Evolutionary conservation across 2,329 filamentous ascomycete species (phyloP).

Genomic region (Ploettnerulaceae sp.): DNA sequence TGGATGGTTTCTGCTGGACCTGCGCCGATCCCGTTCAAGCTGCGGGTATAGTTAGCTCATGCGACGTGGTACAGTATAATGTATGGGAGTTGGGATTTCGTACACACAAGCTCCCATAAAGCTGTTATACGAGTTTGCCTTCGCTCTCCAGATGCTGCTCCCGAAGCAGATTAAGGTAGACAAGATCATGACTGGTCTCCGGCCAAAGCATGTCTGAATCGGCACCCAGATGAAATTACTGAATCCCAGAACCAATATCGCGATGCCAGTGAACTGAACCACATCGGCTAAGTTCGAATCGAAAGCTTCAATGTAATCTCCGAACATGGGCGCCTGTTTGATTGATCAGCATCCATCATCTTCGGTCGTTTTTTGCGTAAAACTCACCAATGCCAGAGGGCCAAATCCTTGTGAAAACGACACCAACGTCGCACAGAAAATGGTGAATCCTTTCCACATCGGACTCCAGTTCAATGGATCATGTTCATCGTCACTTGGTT

Average conservation of each 20-base stretch:
- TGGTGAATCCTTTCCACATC: constrained; percentile 41
- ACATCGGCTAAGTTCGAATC: constrained; percentile 48
- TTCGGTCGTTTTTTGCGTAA: background rate
- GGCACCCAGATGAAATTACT: constrained; percentile 51
- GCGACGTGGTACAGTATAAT: background rate
- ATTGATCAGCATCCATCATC: background rate
- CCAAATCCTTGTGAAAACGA: constrained; percentile 41
- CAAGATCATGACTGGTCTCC: constrained; percentile 44
- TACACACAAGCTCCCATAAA: constrained; percentile 58
- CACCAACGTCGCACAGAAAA: constrained; percentile 35
- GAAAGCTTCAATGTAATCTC: constrained; percentile 51
- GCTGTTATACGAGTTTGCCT: constrained; percentile 51
- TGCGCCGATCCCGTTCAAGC: constrained; percentile 56
- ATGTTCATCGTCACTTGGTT: constrained; percentile 43
- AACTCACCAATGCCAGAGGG: constrained; percentile 37
- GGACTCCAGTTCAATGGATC: constrained; percentile 47
- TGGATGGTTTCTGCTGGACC: constrained; percentile 59
- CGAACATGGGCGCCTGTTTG: constrained; percentile 48
- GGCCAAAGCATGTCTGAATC: constrained; percentile 43
- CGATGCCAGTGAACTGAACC: constrained; percentile 44
- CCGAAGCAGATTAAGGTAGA: constrained; percentile 41
- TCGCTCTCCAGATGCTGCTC: constrained; percentile 48
- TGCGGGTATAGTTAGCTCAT: constrained; percentile 6
- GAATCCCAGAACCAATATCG: constrained; percentile 44
- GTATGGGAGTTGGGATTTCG: constrained; percentile 5